These are phyloP conservation scores for Sarocladium oryzae DNA, from an alignment of 2,329 filamentous ascomycete genomes.

Conservation along the genomic window DNA sequence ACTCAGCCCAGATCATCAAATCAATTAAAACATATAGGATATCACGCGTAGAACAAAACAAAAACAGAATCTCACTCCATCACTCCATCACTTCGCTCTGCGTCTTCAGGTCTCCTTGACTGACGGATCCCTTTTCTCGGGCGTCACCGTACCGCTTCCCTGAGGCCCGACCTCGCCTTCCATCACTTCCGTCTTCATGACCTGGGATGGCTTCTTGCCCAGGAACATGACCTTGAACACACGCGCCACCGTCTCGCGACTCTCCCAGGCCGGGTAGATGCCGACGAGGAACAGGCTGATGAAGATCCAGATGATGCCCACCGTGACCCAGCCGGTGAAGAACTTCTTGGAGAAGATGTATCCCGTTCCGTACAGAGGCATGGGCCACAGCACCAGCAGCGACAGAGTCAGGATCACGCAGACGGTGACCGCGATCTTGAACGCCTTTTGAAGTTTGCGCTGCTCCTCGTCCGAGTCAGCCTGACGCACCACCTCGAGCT, in stretches of 20 bases:
- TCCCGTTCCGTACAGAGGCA: slow-evolving; percentile 73
- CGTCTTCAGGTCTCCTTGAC: background rate
- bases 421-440: slow-evolving; percentile 27
- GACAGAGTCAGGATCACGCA: slow-evolving; percentile 42
- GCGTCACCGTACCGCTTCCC: slow-evolving; percentile 1
- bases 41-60: background rate
- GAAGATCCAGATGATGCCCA: slow-evolving; percentile 77
- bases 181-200: slow-evolving; percentile 8
- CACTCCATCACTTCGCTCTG: background rate
- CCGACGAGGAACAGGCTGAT: slow-evolving; percentile 62
- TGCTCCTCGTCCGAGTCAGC: slow-evolving; percentile 33
- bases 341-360: slow-evolving; percentile 78
- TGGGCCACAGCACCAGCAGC: slow-evolving; percentile 74
- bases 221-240: slow-evolving; percentile 30
- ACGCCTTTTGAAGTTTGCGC: slow-evolving; percentile 39
- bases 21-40: slow-evolving; percentile 3
- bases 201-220: slow-evolving; percentile 13
- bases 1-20: background rate
- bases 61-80: background rate
- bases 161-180: background rate
- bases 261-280: slow-evolving; percentile 70
- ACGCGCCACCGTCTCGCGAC: slow-evolving; percentile 54
- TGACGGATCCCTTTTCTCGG: slow-evolving; percentile 6
- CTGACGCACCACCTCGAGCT: slow-evolving; percentile 33
- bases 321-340: slow-evolving; percentile 74